These are phyloP conservation scores for Conticribra weissflogii DNA, from an alignment of 108 stramenopile species.

Conservation along the genomic window DNA sequence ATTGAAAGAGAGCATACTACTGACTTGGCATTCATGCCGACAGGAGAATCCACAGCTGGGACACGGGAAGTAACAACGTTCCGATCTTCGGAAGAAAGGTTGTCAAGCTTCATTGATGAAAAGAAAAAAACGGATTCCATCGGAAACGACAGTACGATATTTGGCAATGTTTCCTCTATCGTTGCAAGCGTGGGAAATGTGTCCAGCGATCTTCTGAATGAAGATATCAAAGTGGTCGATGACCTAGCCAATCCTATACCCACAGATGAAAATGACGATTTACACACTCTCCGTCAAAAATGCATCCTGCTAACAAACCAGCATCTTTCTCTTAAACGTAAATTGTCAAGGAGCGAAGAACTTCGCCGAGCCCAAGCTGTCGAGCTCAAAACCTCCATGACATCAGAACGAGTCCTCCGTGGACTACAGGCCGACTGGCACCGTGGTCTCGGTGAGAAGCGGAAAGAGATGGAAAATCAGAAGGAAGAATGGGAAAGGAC, in stretches of 20 bases:
- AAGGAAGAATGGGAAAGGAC: constrained; percentile 30
- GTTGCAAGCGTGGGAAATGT: constrained; percentile 2
- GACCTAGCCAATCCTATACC: background rate
- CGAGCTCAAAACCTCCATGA: constrained; percentile 16
- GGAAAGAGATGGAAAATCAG: constrained; percentile 30
- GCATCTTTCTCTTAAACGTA: constrained; percentile 8
- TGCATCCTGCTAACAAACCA: constrained; percentile 20
- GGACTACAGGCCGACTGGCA: constrained; percentile 37
- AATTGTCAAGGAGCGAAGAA: constrained; percentile 27
- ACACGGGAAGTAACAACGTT: background rate
- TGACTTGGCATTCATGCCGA: background rate
- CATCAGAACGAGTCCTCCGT: constrained; percentile 25
- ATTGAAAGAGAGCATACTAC: no score
- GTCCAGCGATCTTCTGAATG: background rate
- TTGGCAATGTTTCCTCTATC: background rate
- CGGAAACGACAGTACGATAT: background rate
- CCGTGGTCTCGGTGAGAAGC: constrained; percentile 17
- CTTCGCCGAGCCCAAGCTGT: constrained; percentile 14
- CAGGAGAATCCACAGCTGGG: no score
- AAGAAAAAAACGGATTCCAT: background rate
- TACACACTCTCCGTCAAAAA: constrained; percentile 22
- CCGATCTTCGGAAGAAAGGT: background rate
- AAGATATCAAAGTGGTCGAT: constrained; percentile 1
- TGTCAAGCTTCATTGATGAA: constrained; percentile 4
- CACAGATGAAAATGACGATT: constrained; percentile 12